A percentile compares a stretch with the other conserved stretches of the same genome.
Evolutionary conservation across 306 rosid genomes (phyloP).

Genomic region (Hippophae rhamnoides): DNA sequence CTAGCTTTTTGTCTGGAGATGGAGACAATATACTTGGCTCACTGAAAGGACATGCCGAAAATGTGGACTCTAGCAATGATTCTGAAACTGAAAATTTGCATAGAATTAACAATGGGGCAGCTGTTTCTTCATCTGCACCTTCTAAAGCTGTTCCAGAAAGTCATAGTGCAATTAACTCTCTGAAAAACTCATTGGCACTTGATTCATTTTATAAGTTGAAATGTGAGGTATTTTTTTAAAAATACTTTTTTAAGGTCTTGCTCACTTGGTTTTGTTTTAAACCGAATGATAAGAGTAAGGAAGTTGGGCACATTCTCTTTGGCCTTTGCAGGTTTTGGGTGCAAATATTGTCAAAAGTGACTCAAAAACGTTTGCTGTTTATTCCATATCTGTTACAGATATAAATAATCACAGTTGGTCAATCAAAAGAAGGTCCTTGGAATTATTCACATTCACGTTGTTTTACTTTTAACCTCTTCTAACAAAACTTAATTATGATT

Average conservation of each 20-base stretch:
- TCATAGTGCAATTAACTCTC: slow-evolving; percentile 33
- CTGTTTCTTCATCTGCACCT: slow-evolving; percentile 71
- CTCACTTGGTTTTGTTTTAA: slow-evolving; percentile 7
- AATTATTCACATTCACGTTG: slow-evolving; percentile 5
- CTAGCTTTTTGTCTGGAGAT: slow-evolving; percentile 91
- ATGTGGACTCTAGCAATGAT: slow-evolving; percentile 68
- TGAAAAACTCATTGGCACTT: slow-evolving; percentile 46
- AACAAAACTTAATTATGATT: too few relatives aligned
- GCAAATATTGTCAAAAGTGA: slow-evolving; percentile 96
- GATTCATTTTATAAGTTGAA: slow-evolving; percentile 80
- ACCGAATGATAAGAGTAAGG: slow-evolving; percentile 16
- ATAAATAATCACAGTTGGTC: slow-evolving; percentile 90
- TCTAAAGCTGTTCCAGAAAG: slow-evolving; percentile 27
- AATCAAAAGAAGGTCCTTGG: slow-evolving; percentile 80
- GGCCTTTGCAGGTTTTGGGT: slow-evolving; percentile 69
- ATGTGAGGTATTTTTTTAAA: slow-evolving; percentile 69
- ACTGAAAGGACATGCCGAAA: slow-evolving; percentile 30
- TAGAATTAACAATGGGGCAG: slow-evolving; percentile 74
- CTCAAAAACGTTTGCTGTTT: slow-evolving; percentile 89
- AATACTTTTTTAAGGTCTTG: slow-evolving; percentile 12
- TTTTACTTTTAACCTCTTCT: slow-evolving; percentile 10
- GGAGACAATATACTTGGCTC: slow-evolving; percentile 82
- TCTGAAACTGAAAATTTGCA: slow-evolving; percentile 51
- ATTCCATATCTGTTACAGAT: slow-evolving; percentile 84
- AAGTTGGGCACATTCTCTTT: slow-evolving; percentile 21